phyloP scores from a whole-genome alignment of 192 early-diverging fungal genomes.

The Podila epigama region DNA sequence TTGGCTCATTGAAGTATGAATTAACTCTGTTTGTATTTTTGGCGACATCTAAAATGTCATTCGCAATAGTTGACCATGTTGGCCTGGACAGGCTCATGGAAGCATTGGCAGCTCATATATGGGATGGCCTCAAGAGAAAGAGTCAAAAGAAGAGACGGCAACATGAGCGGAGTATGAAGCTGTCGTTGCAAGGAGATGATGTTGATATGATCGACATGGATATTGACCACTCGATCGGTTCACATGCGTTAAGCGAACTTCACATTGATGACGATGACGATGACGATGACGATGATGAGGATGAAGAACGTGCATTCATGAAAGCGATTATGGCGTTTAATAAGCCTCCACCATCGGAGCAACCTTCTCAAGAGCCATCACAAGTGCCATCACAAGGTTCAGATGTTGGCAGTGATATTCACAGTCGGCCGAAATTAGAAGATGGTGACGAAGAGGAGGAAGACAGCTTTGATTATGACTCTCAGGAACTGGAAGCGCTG shows the following conservation, averaged over 20 bases:
- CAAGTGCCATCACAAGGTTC: slow-evolving; percentile 3
- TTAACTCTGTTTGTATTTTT: slow-evolving; percentile 2
- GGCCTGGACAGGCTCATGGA: slow-evolving; percentile 67
- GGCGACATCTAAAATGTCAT: not conserved
- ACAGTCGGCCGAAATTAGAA: not conserved
- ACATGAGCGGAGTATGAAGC: slow-evolving; percentile 45
- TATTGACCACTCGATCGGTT: too few relatives aligned
- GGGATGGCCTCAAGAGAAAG: slow-evolving; percentile 66
- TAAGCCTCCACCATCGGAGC: slow-evolving; percentile 5
- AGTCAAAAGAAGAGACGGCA: slow-evolving; percentile 39
- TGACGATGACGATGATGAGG: slow-evolving; percentile 28
- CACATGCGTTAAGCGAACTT: too few relatives aligned
- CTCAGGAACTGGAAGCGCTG: slow-evolving; percentile 4
- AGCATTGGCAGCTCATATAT: slow-evolving; percentile 68
- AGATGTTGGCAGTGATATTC: not conserved
- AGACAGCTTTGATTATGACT: slow-evolving; percentile 24
- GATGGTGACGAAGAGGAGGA: slow-evolving; percentile 33
- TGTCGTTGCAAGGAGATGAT: slow-evolving; percentile 47
- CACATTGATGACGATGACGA: slow-evolving; percentile 6
- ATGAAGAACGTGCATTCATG: slow-evolving; percentile 33
- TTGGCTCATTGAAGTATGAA: not conserved
- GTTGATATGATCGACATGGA: slow-evolving; percentile 27
- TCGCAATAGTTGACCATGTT: slow-evolving; percentile 41
- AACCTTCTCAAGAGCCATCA: not conserved
- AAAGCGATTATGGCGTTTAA: slow-evolving; percentile 30